A percentile compares a stretch with the other conserved stretches of the same genome.
These are phyloP conservation scores for Fusarium luffae DNA, from an alignment of 2,329 filamentous ascomycete genomes.

Conservation along the genomic window DNA sequence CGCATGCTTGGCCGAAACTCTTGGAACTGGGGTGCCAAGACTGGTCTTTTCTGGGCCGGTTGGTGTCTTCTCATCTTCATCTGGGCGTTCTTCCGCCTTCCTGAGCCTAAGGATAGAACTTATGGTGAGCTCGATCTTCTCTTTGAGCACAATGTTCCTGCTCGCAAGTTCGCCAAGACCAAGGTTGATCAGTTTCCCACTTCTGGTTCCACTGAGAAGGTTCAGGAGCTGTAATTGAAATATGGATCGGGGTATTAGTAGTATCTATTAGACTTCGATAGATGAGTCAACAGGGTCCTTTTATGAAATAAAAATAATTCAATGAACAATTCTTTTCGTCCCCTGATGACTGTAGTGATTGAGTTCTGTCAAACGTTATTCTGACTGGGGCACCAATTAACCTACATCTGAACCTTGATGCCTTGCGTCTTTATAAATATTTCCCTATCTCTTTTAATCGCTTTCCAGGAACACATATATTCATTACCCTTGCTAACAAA, in stretches of 20 bases:
- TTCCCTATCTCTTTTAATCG: neutral
- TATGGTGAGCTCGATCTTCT: conserved; percentile 67
- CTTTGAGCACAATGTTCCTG: conserved; percentile 59
- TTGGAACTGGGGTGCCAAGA: conserved; percentile 61
- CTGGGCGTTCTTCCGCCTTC: conserved; percentile 65
- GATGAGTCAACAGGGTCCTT: neutral
- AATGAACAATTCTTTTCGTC: neutral
- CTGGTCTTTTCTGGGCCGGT: conserved; percentile 58
- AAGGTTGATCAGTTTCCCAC: conserved; percentile 41
- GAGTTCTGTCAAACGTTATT: neutral
- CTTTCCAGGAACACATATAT: neutral
- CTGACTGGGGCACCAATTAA: neutral
- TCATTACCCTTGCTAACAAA: neutral
- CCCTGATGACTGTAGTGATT: neutral
- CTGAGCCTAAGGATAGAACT: conserved; percentile 64
- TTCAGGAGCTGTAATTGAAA: conserved; percentile 1
- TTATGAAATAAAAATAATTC: neutral
- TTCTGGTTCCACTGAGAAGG: conserved; percentile 7
- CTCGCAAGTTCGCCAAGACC: conserved; percentile 54
- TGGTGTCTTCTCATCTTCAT: conserved; percentile 57
- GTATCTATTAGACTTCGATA: rapidly evolving
- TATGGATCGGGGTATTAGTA: neutral
- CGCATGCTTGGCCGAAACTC: conserved; percentile 58
- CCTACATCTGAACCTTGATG: rapidly evolving
- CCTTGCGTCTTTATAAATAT: neutral